Base-by-base conservation (phyloP, 371 early-diverging fungal species). In the Syncephalastrum racemosum region DNA sequence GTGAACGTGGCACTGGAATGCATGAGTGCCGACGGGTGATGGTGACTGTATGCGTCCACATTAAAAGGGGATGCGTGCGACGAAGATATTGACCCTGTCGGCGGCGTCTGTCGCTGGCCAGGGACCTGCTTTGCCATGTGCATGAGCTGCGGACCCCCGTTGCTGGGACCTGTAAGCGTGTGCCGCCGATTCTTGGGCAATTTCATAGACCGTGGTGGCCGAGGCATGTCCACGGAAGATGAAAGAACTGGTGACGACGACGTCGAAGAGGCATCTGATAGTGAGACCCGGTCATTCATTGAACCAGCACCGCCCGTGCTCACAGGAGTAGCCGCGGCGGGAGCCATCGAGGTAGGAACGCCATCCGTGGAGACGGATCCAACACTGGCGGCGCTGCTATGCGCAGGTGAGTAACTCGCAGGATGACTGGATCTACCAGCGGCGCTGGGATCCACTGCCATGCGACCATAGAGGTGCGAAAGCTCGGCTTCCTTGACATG, bases 401-500 rank as follows among this genome's bases (percentile, higher is more conserved):
- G 27, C 25, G 42, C 39, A 19, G 53, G 15, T 36, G 46, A 49
- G 14, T 27, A 39, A 19, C 20, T 27, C 16, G 41, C 4, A 22
- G 13, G 36, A 19, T 20, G 7, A 51, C 22, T 25, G 55, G 51
- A 22, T 49, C 45, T 23, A 27, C 15, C 25, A 50, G 43, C 25
- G 56, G 36, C 23, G 27, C 14, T 24, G 41, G 12, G 15, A 57
- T 18, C 61, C 12, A 60, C 60, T n/a, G 48, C 65, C 58, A 71
- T 50, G 39, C 56, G 63, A 22, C 63, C 69, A 46, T 62, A 66
- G 53, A 64, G 40, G 36, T 61, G 67, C 20, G 61, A 60, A 39
- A 70, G 62, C 50, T 65, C 68, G 20, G 58, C 65, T 24, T 64
- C 71, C 56, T 58, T 68, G 48, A 58, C 55, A 27, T 50, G 58